Evolutionary conservation across 2,329 filamentous ascomycete genomes (phyloP).

Genomic region (Alternaria burnsii): DNA sequence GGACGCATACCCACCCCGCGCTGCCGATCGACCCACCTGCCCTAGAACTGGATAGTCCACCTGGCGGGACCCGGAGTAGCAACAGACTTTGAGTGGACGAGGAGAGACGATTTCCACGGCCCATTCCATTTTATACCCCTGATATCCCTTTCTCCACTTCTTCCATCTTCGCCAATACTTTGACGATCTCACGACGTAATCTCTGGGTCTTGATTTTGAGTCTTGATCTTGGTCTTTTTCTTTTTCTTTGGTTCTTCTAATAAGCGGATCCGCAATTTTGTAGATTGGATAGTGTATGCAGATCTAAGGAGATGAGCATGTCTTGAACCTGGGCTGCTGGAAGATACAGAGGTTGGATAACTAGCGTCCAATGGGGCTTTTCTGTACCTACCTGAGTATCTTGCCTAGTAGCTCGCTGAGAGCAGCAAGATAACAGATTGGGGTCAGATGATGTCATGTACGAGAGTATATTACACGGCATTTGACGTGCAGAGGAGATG

Average conservation of each 20-base stretch:
- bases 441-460: not conserved
- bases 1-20: slow-evolving; percentile 4
- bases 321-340: slow-evolving; percentile 18
- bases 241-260: slow-evolving; percentile 4
- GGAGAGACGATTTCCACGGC: slow-evolving; percentile 20
- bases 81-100: slow-evolving; percentile 10
- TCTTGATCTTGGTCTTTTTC: slow-evolving; percentile 4
- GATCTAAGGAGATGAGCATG: slow-evolving; percentile 1
- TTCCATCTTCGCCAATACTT: slow-evolving; percentile 22
- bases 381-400: not conserved
- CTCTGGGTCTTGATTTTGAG: slow-evolving; percentile 7
- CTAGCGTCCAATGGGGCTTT: not conserved
- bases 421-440: slow-evolving; percentile 6
- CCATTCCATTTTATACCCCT: slow-evolving; percentile 40
- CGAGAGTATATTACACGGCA: slow-evolving; percentile 1
- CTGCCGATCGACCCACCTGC: slow-evolving; percentile 10
- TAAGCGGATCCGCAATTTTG: slow-evolving; percentile 15
- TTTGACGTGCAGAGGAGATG: not conserved
- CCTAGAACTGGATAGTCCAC: slow-evolving; percentile 4
- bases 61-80: slow-evolving; percentile 5
- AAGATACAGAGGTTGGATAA: slow-evolving; percentile 1
- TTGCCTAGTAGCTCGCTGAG: not conserved
- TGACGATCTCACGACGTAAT: slow-evolving; percentile 36
- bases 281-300: slow-evolving; percentile 17
- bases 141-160: slow-evolving; percentile 33